Percentiles rank a stretch among this genome's conserved stretches.
Conservation (phyloP, 768 basidiomycete genomes). For the Rhizopogon vesiculosus region DNA sequence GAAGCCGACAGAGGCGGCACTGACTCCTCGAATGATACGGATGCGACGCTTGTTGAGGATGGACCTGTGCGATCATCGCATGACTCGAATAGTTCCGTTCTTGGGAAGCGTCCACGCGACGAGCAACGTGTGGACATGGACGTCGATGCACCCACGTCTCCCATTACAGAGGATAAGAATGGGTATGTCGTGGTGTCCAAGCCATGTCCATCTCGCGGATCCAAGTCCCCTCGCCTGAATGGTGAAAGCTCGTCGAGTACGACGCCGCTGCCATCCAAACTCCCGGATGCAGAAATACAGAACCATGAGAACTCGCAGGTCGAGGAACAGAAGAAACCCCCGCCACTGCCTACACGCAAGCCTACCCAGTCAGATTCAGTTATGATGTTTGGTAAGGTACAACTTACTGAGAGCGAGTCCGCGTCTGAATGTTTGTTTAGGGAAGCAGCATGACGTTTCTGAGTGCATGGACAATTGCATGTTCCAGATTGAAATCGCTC, state of each 20-base stretch:
- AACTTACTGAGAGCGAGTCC: neutral
- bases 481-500: conserved; percentile 94
- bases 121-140: conserved; percentile 55
- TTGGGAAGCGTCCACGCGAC: conserved; percentile 67
- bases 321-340: conserved; percentile 36
- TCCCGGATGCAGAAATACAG: conserved; percentile 28
- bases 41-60: conserved; percentile 86
- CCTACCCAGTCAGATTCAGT: conserved; percentile 57
- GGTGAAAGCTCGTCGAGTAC: conserved; percentile 25
- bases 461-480: conserved; percentile 99
- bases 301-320: conserved; percentile 15
- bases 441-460: conserved; percentile 95
- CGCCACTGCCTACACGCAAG: conserved; percentile 55
- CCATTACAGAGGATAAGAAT: conserved; percentile 33
- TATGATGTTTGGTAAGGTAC: conserved; percentile 83
- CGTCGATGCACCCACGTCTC: conserved; percentile 24
- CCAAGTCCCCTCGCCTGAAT: conserved; percentile 29
- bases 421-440: conserved; percentile 33
- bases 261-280: conserved; percentile 15
- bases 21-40: conserved; percentile 82
- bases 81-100: conserved; percentile 46
- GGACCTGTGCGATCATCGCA: conserved; percentile 35
- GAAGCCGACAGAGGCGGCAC: conserved; percentile 68
- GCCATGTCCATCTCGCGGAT: conserved; percentile 30
- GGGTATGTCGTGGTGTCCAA: conserved; percentile 38